Conservation (phyloP, 2,329 filamentous ascomycete genomes). For the Bimuria novae-zelandiae region DNA sequence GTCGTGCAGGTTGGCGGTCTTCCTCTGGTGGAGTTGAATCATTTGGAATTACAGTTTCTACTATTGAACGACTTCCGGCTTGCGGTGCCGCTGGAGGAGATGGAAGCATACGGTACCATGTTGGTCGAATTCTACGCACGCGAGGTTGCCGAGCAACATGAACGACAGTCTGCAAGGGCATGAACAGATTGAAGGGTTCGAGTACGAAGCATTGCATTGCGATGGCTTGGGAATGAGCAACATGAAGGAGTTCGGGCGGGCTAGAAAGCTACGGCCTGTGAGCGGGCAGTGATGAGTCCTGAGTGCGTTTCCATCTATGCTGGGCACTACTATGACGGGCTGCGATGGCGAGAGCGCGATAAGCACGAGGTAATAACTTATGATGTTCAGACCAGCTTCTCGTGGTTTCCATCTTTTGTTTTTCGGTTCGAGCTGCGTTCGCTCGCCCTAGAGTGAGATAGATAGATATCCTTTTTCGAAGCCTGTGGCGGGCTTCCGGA, state of each 20-base stretch:
- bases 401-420: neutral
- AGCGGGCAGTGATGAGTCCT: neutral
- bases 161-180: constrained; percentile 28
- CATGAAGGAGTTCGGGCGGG: neutral
- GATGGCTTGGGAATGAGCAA: neutral
- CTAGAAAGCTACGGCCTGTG: neutral
- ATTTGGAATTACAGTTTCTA: constrained; percentile 93
- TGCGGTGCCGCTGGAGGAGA: constrained; percentile 88
- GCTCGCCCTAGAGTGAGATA: constrained; percentile 2
- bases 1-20: constrained; percentile 81
- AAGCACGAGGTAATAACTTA: neutral
- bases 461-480: constrained; percentile 3
- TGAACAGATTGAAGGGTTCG: constrained; percentile 3
- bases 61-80: constrained; percentile 95
- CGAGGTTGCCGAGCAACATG: constrained; percentile 74
- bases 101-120: constrained; percentile 98
- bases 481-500: neutral
- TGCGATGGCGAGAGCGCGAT: neutral
- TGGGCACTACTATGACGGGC: neutral
- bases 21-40: constrained; percentile 89
- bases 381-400: neutral
- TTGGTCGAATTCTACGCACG: constrained; percentile 96
- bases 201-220: neutral
- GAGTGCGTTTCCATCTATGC: neutral
- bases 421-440: neutral